Conservation (phyloP, 441 rosid genomes). For the Syzygium syzygioides region DNA sequence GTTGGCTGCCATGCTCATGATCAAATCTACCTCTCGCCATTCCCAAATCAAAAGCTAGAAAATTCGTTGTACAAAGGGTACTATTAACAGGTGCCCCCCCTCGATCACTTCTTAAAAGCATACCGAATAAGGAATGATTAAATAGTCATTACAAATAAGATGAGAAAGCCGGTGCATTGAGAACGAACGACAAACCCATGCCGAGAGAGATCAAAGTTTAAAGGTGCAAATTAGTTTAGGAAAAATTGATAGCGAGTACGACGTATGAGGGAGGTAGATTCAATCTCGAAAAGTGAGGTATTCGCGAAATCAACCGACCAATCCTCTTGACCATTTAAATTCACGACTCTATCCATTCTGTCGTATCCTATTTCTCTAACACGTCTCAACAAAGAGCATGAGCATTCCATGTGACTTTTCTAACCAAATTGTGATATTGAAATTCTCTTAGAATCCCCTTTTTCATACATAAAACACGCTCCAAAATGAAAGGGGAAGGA, state of each 20-base stretch:
- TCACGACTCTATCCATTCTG: background rate
- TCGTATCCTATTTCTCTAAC: background rate
- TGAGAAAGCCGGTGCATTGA: background rate
- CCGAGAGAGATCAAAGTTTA: background rate
- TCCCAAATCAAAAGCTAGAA: background rate
- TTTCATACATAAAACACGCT: background rate
- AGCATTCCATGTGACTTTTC: background rate
- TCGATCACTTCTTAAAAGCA: background rate
- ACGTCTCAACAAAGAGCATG: too few species aligned
- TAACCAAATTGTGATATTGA: background rate
- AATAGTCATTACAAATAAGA: background rate
- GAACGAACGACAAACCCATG: background rate
- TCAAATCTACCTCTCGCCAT: background rate
- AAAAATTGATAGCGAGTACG: background rate
- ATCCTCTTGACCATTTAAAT: background rate
- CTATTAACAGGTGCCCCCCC: background rate
- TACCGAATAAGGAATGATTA: rapidly evolving
- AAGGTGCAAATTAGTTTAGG: background rate
- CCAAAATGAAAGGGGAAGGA: background rate
- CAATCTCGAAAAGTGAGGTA: background rate
- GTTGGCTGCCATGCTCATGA: background rate
- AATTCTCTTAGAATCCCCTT: background rate
- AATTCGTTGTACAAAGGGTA: background rate
- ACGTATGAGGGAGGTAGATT: background rate
- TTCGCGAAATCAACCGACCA: background rate